Conservation (phyloP, 2,329 filamentous ascomycete genomes). For the Dryadomyces sulphureus region DNA sequence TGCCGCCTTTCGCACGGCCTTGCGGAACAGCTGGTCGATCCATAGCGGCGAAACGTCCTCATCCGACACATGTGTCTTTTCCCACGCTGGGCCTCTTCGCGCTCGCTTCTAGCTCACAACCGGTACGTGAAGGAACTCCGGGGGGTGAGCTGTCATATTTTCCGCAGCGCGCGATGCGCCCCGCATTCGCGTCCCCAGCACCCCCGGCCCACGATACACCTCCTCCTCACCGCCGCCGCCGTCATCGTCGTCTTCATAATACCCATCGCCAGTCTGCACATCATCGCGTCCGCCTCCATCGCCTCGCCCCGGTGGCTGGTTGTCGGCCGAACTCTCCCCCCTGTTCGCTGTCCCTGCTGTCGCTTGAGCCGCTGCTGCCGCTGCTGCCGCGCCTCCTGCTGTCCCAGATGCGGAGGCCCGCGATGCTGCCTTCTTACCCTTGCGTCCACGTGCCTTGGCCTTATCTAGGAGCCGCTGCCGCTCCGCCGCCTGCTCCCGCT, state of each 20-base stretch:
- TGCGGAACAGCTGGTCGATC: not conserved
- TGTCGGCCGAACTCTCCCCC: slow-evolving; percentile 6
- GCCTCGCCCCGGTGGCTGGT: not conserved
- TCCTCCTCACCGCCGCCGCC: not conserved
- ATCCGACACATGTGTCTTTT: not conserved
- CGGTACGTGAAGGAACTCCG: not conserved
- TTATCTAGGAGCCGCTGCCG: slow-evolving; percentile 76
- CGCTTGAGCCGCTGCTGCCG: not conserved
- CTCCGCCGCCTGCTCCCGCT: slow-evolving; percentile 73
- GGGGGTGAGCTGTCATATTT: not conserved
- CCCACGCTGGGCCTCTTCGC: not conserved
- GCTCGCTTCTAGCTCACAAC: not conserved
- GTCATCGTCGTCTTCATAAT: slow-evolving; percentile 2
- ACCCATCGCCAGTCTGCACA: not conserved
- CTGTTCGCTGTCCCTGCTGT: slow-evolving; percentile 23
- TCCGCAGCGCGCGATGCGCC: not conserved
- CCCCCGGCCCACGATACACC: not conserved
- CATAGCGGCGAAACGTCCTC: too few species aligned
- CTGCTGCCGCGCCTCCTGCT: not conserved
- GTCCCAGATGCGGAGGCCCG: slow-evolving; percentile 32
- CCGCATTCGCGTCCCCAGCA: not conserved
- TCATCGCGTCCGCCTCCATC: slow-evolving; percentile 2
- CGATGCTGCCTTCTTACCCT: slow-evolving; percentile 67
- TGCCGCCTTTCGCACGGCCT: not conserved
- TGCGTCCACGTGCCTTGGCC: slow-evolving; percentile 83